Evolutionary conservation across 1,284 basidiomycete species (phyloP), one percentile per base, ranked within the genome.

Genomic region (Apiotrichum domesticum): DNA sequence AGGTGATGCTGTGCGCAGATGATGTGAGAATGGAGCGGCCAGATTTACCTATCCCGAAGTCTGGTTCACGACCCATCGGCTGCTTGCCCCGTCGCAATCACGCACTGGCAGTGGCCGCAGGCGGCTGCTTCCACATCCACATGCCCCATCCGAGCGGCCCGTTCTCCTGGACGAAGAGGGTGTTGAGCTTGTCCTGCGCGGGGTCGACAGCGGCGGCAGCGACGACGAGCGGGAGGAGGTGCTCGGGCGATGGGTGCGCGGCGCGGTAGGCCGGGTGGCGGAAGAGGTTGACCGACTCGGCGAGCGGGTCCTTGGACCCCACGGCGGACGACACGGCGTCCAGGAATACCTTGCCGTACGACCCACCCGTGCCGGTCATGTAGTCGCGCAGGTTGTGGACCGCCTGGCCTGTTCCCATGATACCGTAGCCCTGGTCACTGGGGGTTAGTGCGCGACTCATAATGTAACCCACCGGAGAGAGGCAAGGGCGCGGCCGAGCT

Each of bases 331-430:
- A 41, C 33, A 66, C 50, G 1, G 68, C 68, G 1, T 58, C 41
- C 13, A 74, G 56, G 64, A 73, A 76, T 2, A 63, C 59, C 41
- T 57, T 44, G 41, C 54, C 54, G 41, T 49, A 46, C 35, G 13
- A 15, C 1, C 47, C 51, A 13, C 39, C 10, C 7, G 41, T 42
- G 41, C 51, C 55, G 33, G 21, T 52, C 55, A 49, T 66, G 47
- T 63, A 53, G 52, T 76, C 76, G 37, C 76, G 67, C 0, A 77
- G 64, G 53, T 76, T 76, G 60, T 77, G 76, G 2, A 76, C 72
- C 1, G 66, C 64, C 57, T 75, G 73, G 2, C 74, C 74, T 9
- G 71, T 69, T 7, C 63, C 69, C 37, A 76, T 63, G 55, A 76
- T 66, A 1, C 62, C 63, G 60, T 75, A 76, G 0, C 74, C 74